These are phyloP conservation scores for Triangularia verruculosa DNA, from an alignment of 2,329 filamentous ascomycete species.

Conservation along the genomic window DNA sequence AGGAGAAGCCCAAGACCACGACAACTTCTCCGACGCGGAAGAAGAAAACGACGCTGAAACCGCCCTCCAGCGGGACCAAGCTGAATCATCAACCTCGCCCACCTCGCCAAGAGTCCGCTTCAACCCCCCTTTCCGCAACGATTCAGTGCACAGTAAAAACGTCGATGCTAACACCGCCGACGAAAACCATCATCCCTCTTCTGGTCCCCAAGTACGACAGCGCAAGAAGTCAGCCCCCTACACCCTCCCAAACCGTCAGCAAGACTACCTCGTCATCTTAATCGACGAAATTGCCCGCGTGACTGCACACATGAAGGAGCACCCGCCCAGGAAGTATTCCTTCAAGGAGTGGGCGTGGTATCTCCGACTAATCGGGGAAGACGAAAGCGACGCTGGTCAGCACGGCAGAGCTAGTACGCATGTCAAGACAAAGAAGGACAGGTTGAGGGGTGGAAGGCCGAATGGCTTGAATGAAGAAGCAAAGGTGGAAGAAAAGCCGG, in stretches of 20 bases:
- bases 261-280: conserved; percentile 62
- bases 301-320: conserved; percentile 58
- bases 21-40: conserved; percentile 27
- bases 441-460: conserved; percentile 7
- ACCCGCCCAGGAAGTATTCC: conserved; percentile 62
- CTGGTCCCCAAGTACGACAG: background rate
- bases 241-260: conserved; percentile 41
- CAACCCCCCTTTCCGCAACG: background rate
- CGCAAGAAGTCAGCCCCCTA: conserved; percentile 29
- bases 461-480: conserved; percentile 10
- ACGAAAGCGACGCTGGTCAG: conserved; percentile 50
- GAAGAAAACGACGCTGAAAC: conserved; percentile 31
- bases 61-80: conserved; percentile 28
- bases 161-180: conserved; percentile 15
- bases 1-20: conserved; percentile 33
- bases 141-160: conserved; percentile 9
- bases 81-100: conserved; percentile 16
- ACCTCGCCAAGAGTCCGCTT: background rate
- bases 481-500: conserved; percentile 29
- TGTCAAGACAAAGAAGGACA: background rate
- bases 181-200: background rate
- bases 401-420: conserved; percentile 40
- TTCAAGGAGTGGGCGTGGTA: conserved; percentile 90
- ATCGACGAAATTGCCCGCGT: conserved; percentile 68
- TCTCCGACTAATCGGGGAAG: conserved; percentile 70